These are phyloP conservation scores for Podila clonocystis DNA, from an alignment of 192 early-diverging fungal species.

Conservation along the genomic window DNA sequence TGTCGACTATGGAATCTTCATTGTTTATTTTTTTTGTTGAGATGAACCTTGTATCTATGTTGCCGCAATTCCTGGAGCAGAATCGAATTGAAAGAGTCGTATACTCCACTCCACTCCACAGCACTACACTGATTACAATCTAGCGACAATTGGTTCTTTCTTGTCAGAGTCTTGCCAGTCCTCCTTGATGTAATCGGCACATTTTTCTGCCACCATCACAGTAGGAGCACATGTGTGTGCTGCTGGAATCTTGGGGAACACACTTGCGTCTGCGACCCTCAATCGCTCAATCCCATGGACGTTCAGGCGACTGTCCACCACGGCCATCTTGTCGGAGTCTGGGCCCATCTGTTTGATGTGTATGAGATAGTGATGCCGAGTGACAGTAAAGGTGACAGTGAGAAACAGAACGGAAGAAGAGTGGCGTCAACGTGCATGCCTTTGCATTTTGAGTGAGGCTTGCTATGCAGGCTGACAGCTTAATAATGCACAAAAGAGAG, in stretches of 20 bases:
- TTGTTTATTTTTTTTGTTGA: too few species aligned
- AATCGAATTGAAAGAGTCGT: too few species aligned
- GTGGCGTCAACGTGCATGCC: too few species aligned
- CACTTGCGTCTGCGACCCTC: slow-evolving; percentile 38
- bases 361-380: not conserved
- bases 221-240: slow-evolving; percentile 33
- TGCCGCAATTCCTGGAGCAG: too few species aligned
- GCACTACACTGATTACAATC: not conserved
- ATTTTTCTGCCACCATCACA: slow-evolving; percentile 38
- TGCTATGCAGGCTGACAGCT: not conserved
- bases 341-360: slow-evolving; percentile 20
- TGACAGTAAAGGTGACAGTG: not conserved
- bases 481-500: not conserved
- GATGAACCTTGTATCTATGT: too few species aligned
- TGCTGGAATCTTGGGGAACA: slow-evolving; percentile 30
- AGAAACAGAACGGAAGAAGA: not conserved
- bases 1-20: too few species aligned
- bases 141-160: not conserved
- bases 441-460: too few species aligned
- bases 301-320: slow-evolving; percentile 26
- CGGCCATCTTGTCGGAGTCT: slow-evolving; percentile 18
- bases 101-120: too few species aligned
- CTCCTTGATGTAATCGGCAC: slow-evolving; percentile 34
- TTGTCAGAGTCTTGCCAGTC: slow-evolving; percentile 11
- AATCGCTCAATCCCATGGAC: slow-evolving; percentile 27